Conservation (phyloP, 306 rosid genomes). For the Corylus heterophylla region DNA sequence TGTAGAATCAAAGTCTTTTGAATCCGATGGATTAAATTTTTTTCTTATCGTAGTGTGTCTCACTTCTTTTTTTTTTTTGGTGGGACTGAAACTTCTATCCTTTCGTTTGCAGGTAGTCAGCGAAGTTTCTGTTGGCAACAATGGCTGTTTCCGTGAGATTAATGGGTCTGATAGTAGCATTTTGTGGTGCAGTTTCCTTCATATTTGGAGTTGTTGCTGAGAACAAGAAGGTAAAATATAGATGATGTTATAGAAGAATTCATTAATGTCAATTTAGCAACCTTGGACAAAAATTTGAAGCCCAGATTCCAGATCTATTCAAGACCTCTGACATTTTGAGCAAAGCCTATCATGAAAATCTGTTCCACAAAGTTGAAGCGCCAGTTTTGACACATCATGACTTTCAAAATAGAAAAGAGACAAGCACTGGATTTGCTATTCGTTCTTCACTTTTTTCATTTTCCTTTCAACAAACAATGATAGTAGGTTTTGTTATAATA, state of each 20-base stretch:
- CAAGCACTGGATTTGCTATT: too few species aligned
- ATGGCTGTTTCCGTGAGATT: constrained; percentile 22
- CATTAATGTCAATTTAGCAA: not conserved
- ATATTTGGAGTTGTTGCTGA: constrained; percentile 43
- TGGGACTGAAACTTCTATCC: not conserved
- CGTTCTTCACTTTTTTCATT: too few species aligned
- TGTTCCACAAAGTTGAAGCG: not conserved
- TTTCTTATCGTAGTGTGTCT: too few species aligned
- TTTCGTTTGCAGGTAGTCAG: not conserved
- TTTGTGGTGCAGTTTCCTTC: constrained; percentile 34
- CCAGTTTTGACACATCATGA: too few species aligned
- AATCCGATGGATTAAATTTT: too few species aligned
- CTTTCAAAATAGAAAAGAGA: too few species aligned
- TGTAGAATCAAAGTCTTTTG: too few species aligned
- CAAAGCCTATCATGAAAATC: too few species aligned
- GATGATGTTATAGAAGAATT: not conserved
- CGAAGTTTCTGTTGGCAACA: not conserved
- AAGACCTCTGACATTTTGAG: too few species aligned
- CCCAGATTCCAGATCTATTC: not conserved
- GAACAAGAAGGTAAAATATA: constrained; percentile 33
- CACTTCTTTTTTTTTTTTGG: not conserved
- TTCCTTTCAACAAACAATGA: not conserved
- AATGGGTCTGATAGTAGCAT: constrained; percentile 28
- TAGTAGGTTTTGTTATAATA: not conserved
- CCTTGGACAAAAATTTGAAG: not conserved